Percentiles rank a stretch among this genome's conserved stretches.
Conservation (phyloP, 345 rosid species). For the Aegle marmelos region DNA sequence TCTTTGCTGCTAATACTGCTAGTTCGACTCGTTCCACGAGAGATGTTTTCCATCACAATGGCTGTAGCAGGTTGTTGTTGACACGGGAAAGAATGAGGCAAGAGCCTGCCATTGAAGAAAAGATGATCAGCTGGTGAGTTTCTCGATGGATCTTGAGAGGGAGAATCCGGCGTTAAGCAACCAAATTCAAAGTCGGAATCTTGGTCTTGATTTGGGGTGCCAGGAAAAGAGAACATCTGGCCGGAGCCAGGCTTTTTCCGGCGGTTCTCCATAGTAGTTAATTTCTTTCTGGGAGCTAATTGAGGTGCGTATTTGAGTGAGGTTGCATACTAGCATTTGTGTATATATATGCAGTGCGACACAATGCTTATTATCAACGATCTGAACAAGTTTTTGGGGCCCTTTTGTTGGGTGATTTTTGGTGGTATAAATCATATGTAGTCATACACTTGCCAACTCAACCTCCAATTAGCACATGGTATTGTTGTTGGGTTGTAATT, state of each 20-base stretch:
- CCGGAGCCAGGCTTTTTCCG: constrained; percentile 24
- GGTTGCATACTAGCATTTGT: neutral
- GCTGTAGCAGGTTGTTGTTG: constrained; percentile 18
- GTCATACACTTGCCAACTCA: constrained; percentile 28
- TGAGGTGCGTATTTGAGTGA: neutral
- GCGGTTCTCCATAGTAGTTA: constrained; percentile 26
- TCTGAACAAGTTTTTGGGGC: neutral
- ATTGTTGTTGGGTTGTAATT: constrained; percentile 11
- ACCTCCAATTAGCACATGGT: constrained; percentile 2
- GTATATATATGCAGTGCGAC: constrained; percentile 14
- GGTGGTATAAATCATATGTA: constrained; percentile 26
- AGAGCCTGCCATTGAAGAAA: constrained; percentile 69
- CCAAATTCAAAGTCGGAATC: constrained; percentile 73
- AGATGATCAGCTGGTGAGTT: constrained; percentile 86
- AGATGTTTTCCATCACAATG: neutral
- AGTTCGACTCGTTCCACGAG: constrained; percentile 38
- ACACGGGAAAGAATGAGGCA: constrained; percentile 71
- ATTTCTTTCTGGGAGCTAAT: neutral
- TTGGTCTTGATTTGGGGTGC: constrained; percentile 30
- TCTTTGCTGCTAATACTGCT: constrained; percentile 56
- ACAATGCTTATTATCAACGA: neutral
- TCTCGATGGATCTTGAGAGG: constrained; percentile 40
- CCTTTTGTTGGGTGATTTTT: constrained; percentile 4
- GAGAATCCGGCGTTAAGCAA: constrained; percentile 54
- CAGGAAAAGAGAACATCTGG: constrained; percentile 47